These are phyloP conservation scores for Chaetomidium leptoderma DNA, from an alignment of 495 filamentous ascomycete genomes.

Conservation along the genomic window DNA sequence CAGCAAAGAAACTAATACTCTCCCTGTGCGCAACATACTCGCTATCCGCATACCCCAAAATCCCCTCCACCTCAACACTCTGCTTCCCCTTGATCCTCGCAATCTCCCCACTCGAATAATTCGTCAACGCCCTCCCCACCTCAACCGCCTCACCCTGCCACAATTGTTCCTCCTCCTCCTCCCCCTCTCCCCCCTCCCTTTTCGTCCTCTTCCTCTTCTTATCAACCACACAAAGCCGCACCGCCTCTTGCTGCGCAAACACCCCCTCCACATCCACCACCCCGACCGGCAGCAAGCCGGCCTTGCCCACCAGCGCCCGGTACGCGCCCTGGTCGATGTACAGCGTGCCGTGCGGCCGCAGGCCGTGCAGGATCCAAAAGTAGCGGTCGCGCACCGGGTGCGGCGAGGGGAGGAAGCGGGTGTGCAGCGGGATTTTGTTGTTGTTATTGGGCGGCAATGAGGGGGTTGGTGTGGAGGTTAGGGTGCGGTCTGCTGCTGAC, in stretches of 20 bases:
- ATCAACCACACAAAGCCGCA: conserved; percentile 74
- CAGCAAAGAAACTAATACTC: conserved; percentile 71
- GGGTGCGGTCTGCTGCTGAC: conserved; percentile 36
- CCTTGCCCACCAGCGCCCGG: conserved; percentile 70
- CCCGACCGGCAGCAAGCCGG: conserved; percentile 85
- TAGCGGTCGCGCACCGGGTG: conserved; percentile 85
- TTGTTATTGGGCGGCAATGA: too few relatives aligned
- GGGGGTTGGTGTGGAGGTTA: conserved; percentile 31
- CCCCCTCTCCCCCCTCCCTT: conserved; percentile 32
- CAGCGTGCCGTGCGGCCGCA: conserved; percentile 85
- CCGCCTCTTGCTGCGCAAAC: conserved; percentile 89
- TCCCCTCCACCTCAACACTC: conserved; percentile 69
- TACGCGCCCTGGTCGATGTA: conserved; percentile 90
- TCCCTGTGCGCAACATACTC: conserved; percentile 90
- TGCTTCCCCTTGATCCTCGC: conserved; percentile 74
- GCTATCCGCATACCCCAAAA: conserved; percentile 87
- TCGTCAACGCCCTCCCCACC: conserved; percentile 86
- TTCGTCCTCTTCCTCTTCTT: conserved; percentile 21
- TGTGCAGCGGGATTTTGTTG: conserved; percentile 64
- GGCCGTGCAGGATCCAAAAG: conserved; percentile 94
- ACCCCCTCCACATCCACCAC: conserved; percentile 82
- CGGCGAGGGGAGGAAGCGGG: conserved; percentile 83
- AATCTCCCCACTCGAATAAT: conserved; percentile 85
- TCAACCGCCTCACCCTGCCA: conserved; percentile 61
- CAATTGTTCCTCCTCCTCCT: conserved; percentile 26